phyloP scores from a whole-genome alignment of 768 basidiomycete species.

The Saitozyma podzolica region DNA sequence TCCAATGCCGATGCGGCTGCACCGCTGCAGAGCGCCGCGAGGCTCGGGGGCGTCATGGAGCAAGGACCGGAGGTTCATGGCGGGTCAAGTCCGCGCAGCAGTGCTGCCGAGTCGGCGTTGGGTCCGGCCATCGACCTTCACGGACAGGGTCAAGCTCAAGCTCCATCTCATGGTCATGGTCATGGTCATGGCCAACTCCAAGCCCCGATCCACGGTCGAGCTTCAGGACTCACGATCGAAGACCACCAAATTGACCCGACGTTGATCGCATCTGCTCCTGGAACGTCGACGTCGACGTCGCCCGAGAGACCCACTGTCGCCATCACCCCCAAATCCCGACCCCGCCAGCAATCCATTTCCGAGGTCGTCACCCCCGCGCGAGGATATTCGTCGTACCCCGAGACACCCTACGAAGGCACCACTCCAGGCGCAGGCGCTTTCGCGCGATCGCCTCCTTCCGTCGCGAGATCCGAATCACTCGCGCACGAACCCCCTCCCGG shows the following conservation, averaged over 20 bases:
- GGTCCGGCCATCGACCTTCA: slow-evolving; percentile 31
- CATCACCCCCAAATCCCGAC: slow-evolving; percentile 18
- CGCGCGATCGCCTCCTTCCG: not conserved
- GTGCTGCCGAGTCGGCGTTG: slow-evolving; percentile 7
- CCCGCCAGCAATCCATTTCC: not conserved
- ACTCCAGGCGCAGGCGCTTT: not conserved
- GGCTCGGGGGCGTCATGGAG: not conserved
- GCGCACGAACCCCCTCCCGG: slow-evolving; percentile 1
- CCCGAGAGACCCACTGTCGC: slow-evolving; percentile 17
- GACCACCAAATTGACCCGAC: slow-evolving; percentile 34
- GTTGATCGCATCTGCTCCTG: slow-evolving; percentile 7
- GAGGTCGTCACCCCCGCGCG: slow-evolving; percentile 10
- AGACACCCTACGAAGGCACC: slow-evolving; percentile 6
- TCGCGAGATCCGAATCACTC: not conserved
- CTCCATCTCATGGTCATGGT: not conserved
- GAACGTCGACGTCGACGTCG: slow-evolving; percentile 1
- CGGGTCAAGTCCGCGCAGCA: not conserved
- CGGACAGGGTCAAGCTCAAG: not conserved
- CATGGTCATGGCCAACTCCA: not conserved
- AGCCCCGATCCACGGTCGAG: not conserved
- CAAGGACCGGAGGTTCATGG: not conserved
- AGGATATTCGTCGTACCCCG: slow-evolving; percentile 13
- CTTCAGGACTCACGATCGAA: slow-evolving; percentile 5
- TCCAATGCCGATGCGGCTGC: not conserved
- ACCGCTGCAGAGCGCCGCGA: not conserved